These are phyloP conservation scores for Hirsutella rhossiliensis DNA, from an alignment of 2,329 filamentous ascomycete genomes.

Conservation along the genomic window DNA sequence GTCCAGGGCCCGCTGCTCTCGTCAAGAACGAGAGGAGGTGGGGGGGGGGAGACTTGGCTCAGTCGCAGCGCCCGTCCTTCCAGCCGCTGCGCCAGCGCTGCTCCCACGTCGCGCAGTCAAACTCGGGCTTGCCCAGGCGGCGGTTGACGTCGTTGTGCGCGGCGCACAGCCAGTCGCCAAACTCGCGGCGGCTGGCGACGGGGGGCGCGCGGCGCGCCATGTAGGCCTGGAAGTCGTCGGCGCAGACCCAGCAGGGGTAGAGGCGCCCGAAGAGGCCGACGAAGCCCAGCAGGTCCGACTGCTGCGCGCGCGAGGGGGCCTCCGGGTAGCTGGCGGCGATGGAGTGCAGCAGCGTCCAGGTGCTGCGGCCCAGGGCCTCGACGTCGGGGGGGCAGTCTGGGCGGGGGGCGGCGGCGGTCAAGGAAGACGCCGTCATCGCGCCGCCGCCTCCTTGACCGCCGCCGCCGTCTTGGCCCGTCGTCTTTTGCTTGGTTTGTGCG, in stretches of 20 bases:
- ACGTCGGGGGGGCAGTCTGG: conserved; percentile 83
- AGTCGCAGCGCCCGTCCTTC: conserved; percentile 55
- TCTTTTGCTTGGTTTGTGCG: conserved; percentile 15
- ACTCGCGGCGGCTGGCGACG: conserved; percentile 50
- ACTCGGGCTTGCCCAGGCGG: conserved; percentile 81
- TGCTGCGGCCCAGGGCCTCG: conserved; percentile 70
- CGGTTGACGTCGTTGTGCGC: conserved; percentile 80
- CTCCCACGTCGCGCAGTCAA: conserved; percentile 86
- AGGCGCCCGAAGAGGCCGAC: conserved; percentile 69
- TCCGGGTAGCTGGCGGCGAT: conserved; percentile 80
- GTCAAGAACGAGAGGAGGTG: neutral
- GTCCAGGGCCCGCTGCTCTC: no score
- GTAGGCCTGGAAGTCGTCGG: conserved; percentile 79
- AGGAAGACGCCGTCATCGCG: conserved; percentile 14
- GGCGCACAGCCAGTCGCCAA: conserved; percentile 73
- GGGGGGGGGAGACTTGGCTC: conserved; percentile 4
- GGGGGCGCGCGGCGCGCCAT: conserved; percentile 59
- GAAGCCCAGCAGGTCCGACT: conserved; percentile 67
- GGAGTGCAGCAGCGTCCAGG: conserved; percentile 89
- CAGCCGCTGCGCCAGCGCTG: conserved; percentile 91
- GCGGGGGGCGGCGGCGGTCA: conserved; percentile 26
- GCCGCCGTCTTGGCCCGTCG: conserved; percentile 4
- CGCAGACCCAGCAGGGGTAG: conserved; percentile 94
- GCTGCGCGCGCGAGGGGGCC: conserved; percentile 52
- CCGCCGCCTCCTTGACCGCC: neutral